phyloP scores from a whole-genome alignment of 371 early-diverging fungal species.

The Rhizomucor miehei region DNA sequence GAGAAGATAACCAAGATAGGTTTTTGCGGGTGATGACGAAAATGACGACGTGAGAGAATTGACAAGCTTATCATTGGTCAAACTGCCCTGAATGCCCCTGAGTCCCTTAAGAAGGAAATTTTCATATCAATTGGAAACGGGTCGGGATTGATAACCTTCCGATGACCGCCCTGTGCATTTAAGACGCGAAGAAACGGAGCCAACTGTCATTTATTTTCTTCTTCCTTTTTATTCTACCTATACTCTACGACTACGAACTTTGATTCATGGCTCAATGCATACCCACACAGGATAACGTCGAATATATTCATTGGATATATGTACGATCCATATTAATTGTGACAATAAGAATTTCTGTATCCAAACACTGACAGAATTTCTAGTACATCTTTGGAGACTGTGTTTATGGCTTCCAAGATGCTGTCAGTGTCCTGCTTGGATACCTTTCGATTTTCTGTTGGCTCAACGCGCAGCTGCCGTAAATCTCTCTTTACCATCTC shows the following conservation, averaged over 20 bases:
- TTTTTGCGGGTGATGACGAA: too few relatives aligned
- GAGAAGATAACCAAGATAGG: too few relatives aligned
- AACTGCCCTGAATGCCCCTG: constrained; percentile 9
- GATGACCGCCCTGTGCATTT: background rate
- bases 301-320: constrained; percentile 33
- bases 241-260: too few relatives aligned
- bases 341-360: background rate
- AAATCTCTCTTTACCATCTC: constrained; percentile 16
- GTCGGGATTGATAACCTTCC: constrained; percentile 4
- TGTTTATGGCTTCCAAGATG: constrained; percentile 48
- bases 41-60: too few relatives aligned
- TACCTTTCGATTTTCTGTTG: constrained; percentile 70
- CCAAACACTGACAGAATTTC: background rate
- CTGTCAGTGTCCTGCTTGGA: constrained; percentile 48
- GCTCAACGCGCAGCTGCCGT: constrained; percentile 80
- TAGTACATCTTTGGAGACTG: constrained; percentile 55
- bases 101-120: constrained; percentile 12
- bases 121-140: constrained; percentile 9
- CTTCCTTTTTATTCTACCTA: background rate
- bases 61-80: too few relatives aligned
- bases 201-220: constrained; percentile 4
- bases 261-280: constrained; percentile 22
- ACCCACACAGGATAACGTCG: constrained; percentile 7
- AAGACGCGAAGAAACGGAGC: background rate
- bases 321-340: constrained; percentile 17